These are phyloP conservation scores for Rhamnella rubrinervis DNA, from an alignment of 331 rosid species.

Conservation along the genomic window DNA sequence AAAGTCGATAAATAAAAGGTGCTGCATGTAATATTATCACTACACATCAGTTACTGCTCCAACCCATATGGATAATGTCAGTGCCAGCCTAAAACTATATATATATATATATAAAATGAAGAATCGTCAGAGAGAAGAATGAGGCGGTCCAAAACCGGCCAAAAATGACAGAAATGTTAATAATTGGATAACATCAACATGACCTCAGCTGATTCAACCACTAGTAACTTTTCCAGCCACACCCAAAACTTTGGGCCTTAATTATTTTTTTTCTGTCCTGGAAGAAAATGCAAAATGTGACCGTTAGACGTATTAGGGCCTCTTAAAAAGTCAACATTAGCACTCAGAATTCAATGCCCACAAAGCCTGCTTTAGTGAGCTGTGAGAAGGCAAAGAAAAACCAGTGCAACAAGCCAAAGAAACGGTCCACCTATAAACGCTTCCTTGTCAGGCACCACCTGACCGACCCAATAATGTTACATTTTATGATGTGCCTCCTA, in stretches of 20 bases:
- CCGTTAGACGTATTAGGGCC: constrained; percentile 2
- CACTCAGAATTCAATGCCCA: constrained; percentile 1
- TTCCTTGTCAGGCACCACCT: constrained; percentile 7
- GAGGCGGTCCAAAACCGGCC: no score
- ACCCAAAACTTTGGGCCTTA: neutral
- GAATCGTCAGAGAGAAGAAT: no score
- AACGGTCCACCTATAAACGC: constrained; percentile 7
- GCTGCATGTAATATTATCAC: no score
- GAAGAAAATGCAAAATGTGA: neutral
- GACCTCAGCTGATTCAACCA: neutral
- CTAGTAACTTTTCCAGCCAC: no score
- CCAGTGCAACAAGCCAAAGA: constrained; percentile 6
- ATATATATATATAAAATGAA: no score
- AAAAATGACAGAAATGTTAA: no score
- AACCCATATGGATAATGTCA: no score
- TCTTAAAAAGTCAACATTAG: constrained; percentile 7
- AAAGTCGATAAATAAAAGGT: no score
- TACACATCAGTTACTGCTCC: no score
- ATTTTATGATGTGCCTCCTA: neutral
- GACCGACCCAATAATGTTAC: neutral
- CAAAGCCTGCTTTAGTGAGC: neutral
- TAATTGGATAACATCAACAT: neutral
- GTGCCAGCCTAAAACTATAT: no score
- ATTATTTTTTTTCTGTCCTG: no score
- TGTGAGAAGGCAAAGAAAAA: neutral